Conservation (phyloP, 2,329 filamentous ascomycete genomes). For the Colletotrichum sp. region DNA sequence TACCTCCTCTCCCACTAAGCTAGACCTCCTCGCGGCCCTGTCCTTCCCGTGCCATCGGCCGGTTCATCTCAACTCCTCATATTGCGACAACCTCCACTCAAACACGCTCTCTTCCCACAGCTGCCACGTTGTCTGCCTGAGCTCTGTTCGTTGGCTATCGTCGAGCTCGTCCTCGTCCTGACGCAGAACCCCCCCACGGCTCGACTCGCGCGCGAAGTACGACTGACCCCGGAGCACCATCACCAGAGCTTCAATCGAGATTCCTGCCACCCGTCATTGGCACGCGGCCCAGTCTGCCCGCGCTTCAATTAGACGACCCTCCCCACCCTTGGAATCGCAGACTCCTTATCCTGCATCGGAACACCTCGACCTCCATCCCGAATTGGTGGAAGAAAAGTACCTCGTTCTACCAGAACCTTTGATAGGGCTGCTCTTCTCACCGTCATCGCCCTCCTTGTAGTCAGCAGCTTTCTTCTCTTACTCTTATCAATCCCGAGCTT, state of each 20-base stretch:
- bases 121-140: neutral
- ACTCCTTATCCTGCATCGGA: constrained; percentile 1
- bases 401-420: neutral
- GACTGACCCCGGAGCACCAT: neutral
- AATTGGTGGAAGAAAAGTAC: constrained; percentile 21
- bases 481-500: constrained; percentile 8
- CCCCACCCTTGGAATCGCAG: constrained; percentile 2
- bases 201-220: neutral
- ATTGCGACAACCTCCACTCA: constrained; percentile 14
- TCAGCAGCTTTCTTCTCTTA: neutral
- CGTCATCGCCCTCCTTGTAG: neutral
- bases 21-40: constrained; percentile 1
- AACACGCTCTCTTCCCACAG: neutral
- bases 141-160: neutral
- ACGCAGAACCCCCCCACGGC: constrained; percentile 1
- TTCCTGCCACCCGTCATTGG: constrained; percentile 1
- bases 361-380: neutral
- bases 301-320: constrained; percentile 4
- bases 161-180: neutral
- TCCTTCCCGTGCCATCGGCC: constrained; percentile 18
- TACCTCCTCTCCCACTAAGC: constrained; percentile 2
- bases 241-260: constrained; percentile 17
- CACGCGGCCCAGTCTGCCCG: constrained; percentile 10
- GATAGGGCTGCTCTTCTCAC: neutral
- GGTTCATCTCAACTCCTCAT: constrained; percentile 20